phyloP scores from a whole-genome alignment of 116 monocot species.

The Posidonia oceanica region DNA sequence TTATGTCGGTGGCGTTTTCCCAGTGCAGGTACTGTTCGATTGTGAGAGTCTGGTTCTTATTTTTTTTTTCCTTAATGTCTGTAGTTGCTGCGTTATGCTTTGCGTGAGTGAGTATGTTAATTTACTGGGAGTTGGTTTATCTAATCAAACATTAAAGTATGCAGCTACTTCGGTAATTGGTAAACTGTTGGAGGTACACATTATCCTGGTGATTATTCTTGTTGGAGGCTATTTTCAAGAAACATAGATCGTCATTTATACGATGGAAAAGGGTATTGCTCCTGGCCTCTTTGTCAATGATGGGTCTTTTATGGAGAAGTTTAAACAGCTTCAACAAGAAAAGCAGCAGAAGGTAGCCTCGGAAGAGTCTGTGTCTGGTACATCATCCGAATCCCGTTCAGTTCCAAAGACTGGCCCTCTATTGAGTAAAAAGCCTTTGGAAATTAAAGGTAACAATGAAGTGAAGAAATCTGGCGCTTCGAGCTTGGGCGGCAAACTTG shows the following conservation, averaged over 20 bases:
- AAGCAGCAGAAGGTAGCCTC: slow-evolving; percentile 17
- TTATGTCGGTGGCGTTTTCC: too few species aligned
- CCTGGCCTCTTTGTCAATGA: slow-evolving; percentile 71
- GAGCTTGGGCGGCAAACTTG: slow-evolving; percentile 60
- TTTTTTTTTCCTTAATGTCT: too few species aligned
- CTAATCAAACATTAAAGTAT: slow-evolving; percentile 9
- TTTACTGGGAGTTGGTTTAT: background rate
- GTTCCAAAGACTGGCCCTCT: slow-evolving; percentile 14
- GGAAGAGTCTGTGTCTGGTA: slow-evolving; percentile 17
- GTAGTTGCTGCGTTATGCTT: too few species aligned
- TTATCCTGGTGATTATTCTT: background rate
- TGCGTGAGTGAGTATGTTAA: too few species aligned
- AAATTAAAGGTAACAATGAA: slow-evolving; percentile 28
- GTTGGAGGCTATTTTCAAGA: slow-evolving; percentile 1
- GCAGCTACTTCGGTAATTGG: slow-evolving; percentile 5
- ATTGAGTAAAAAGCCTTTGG: slow-evolving; percentile 46
- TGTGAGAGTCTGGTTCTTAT: too few species aligned
- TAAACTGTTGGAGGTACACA: background rate
- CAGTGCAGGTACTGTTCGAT: too few species aligned
- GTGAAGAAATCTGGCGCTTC: slow-evolving; percentile 26
- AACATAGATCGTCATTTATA: background rate
- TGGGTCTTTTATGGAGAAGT: slow-evolving; percentile 85
- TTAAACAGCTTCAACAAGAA: slow-evolving; percentile 64
- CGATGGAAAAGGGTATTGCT: slow-evolving; percentile 44
- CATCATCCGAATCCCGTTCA: background rate